phyloP scores from a whole-genome alignment of 2,329 filamentous ascomycete genomes.

The Phaeosphaeria sp. region DNA sequence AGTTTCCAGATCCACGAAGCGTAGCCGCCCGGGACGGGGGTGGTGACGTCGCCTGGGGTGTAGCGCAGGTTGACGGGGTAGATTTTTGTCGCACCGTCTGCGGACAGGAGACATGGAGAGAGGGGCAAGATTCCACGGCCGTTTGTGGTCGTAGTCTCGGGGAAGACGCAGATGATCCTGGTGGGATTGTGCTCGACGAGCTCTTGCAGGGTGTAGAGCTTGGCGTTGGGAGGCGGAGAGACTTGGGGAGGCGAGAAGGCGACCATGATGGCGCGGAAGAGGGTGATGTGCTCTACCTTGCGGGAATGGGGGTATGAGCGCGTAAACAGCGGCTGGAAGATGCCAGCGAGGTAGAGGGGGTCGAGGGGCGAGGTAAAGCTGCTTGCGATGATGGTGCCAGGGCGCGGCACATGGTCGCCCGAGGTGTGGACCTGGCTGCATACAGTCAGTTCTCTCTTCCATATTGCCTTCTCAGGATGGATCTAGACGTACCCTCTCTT shows the following conservation, averaged over 20 bases:
- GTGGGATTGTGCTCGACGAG: constrained; percentile 73
- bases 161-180: constrained; percentile 84
- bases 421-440: constrained; percentile 27
- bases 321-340: constrained; percentile 96
- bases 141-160: constrained; percentile 94
- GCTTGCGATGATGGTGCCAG: constrained; percentile 82
- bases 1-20: constrained; percentile 82
- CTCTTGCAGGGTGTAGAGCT: constrained; percentile 46
- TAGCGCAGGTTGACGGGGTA: constrained; percentile 93
- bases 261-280: constrained; percentile 75
- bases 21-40: constrained; percentile 80
- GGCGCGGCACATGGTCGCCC: constrained; percentile 73
- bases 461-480: not conserved
- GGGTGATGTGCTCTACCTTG: constrained; percentile 76
- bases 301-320: constrained; percentile 78
- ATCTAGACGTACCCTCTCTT: constrained; percentile 73
- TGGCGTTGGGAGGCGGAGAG: constrained; percentile 38
- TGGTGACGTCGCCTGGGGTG: constrained; percentile 86
- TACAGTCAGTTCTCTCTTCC: constrained; percentile 6
- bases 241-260: constrained; percentile 69
- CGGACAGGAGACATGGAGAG: constrained; percentile 75
- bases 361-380: constrained; percentile 94
- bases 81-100: constrained; percentile 73
- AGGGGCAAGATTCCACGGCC: constrained; percentile 87
- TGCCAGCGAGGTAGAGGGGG: constrained; percentile 89